These are phyloP conservation scores for Pyrus pyrifolia DNA, from an alignment of 306 rosid species.

Conservation along the genomic window DNA sequence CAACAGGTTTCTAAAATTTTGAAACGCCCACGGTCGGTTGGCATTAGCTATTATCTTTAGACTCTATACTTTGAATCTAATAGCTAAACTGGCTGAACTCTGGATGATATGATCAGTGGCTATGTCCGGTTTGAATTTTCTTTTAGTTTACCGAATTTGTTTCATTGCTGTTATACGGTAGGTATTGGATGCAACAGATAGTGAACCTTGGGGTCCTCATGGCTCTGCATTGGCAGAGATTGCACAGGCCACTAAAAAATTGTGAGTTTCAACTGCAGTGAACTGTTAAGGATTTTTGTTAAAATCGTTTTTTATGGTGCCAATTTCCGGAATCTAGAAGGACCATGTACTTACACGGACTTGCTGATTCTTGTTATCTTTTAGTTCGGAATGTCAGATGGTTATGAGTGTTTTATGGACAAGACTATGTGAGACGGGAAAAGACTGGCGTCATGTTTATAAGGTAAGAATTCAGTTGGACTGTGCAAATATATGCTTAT, in stretches of 20 bases:
- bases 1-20: background rate
- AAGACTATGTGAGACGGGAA: slow-evolving; percentile 86
- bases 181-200: slow-evolving; percentile 97
- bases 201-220: slow-evolving; percentile 99
- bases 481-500: background rate
- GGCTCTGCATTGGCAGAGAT: slow-evolving; percentile 91
- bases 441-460: slow-evolving; percentile 95
- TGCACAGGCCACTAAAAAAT: slow-evolving; percentile 90
- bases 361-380: slow-evolving; percentile 28
- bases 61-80: too few relatives aligned
- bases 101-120: background rate
- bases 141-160: background rate
- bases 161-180: slow-evolving; percentile 21
- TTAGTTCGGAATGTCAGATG: slow-evolving; percentile 95
- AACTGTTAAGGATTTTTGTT: slow-evolving; percentile 1
- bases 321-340: slow-evolving; percentile 1
- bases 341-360: background rate
- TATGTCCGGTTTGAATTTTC: background rate
- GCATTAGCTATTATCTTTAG: background rate
- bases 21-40: background rate
- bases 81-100: background rate
- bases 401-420: slow-evolving; percentile 97
- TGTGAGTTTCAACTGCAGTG: slow-evolving; percentile 28
- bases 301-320: background rate
- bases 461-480: slow-evolving; percentile 51